Percentiles rank a stretch among this genome's conserved stretches.
Evolutionary conservation across 2,329 filamentous ascomycete species (phyloP).

Genomic region (Penicillium sp.): DNA sequence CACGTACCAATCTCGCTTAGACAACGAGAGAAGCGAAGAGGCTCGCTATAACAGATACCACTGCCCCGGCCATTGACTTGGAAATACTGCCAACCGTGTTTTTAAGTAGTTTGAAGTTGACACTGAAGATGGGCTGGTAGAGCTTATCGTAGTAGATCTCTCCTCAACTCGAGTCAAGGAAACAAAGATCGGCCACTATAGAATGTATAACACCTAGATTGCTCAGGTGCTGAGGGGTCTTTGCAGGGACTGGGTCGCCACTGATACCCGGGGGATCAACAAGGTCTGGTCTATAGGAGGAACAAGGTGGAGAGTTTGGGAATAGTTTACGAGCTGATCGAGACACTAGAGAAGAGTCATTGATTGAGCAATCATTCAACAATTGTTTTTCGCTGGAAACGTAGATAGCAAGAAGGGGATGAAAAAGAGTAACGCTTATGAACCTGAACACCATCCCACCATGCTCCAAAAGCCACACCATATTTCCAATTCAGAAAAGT

Average conservation of each 20-base stretch:
- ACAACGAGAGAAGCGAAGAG: background rate
- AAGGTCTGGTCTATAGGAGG: background rate
- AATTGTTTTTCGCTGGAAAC: background rate
- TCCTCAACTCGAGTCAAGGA: too few species aligned
- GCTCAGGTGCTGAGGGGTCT: too few species aligned
- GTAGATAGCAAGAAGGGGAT: background rate
- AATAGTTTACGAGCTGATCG: background rate
- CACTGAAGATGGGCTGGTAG: too few species aligned
- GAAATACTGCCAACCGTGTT: too few species aligned
- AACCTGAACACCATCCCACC: background rate
- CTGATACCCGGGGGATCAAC: too few species aligned
- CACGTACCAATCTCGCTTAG: background rate
- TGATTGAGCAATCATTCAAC: background rate
- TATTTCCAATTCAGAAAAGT: constrained; percentile 3
- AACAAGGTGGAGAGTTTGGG: background rate
- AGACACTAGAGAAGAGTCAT: background rate
- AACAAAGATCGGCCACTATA: too few species aligned
- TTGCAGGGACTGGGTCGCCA: too few species aligned
- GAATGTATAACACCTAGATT: too few species aligned
- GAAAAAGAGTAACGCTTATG: background rate
- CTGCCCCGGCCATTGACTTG: background rate
- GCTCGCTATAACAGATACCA: background rate
- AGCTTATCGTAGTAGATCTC: too few species aligned
- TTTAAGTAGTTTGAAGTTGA: too few species aligned
- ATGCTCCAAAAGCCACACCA: background rate